Percentiles rank a stretch among this genome's conserved stretches.
phyloP scores from a whole-genome alignment of 352 stramenopile genomes.

The Globisporangium barbulae region DNA sequence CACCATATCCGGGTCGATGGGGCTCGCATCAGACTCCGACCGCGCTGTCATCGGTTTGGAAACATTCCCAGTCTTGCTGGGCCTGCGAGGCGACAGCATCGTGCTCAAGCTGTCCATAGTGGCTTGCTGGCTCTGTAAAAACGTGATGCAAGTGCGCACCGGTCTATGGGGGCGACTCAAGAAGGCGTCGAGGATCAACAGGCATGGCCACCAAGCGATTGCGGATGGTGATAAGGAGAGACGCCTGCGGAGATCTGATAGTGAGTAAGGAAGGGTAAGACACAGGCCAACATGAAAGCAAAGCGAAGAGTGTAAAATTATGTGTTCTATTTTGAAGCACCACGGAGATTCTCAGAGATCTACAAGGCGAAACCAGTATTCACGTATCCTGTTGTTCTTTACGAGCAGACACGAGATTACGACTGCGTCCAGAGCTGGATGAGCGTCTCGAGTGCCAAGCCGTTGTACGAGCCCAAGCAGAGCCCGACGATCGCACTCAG shows the following conservation, averaged over 20 bases:
- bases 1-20: conserved; percentile 30
- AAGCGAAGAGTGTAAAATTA: neutral
- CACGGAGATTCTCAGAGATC: neutral
- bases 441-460: conserved; percentile 63
- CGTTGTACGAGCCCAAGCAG: conserved; percentile 73
- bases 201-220: neutral
- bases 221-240: neutral
- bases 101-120: conserved; percentile 6
- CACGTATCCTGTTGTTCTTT: neutral
- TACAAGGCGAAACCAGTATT: neutral
- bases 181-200: neutral
- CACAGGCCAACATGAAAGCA: neutral
- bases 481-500: conserved; percentile 72
- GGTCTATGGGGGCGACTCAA: neutral
- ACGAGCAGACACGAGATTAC: neutral
- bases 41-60: neutral
- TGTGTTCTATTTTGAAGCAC: conserved; percentile 2
- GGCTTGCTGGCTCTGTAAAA: neutral
- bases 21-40: conserved; percentile 15
- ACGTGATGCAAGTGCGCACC: neutral
- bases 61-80: neutral
- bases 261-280: neutral
- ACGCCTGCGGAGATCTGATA: neutral
- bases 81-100: neutral
- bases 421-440: conserved; percentile 39